Evolutionary conservation across 2,329 filamentous ascomycete species (phyloP).

Genomic region (Fusarium pilosicola): DNA sequence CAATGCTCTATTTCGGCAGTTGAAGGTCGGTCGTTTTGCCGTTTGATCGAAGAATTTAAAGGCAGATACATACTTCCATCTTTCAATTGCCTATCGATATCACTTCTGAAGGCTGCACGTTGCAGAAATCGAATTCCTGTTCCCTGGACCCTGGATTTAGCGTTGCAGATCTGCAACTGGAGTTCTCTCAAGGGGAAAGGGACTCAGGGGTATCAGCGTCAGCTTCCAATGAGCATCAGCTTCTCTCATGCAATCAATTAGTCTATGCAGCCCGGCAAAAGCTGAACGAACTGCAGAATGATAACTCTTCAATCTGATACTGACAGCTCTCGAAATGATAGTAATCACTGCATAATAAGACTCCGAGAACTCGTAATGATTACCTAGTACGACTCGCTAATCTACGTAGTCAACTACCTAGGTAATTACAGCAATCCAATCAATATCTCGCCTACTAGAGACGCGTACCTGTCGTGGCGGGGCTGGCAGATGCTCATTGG

Average conservation of each 20-base stretch:
- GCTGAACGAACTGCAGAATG: not conserved
- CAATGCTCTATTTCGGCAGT: not conserved
- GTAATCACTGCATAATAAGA: not conserved
- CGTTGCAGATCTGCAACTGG: conserved; percentile 27
- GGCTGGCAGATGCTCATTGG: conserved; percentile 13
- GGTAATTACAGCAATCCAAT: conserved; percentile 7
- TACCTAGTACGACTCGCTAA: conserved; percentile 5
- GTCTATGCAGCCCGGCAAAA: not conserved
- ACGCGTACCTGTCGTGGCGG: conserved; percentile 17
- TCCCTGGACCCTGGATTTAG: conserved; percentile 35
- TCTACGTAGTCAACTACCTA: conserved; percentile 2
- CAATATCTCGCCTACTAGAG: conserved; percentile 26
- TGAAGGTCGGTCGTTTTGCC: not conserved
- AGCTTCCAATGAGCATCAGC: conserved; percentile 12
- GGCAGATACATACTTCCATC: not conserved
- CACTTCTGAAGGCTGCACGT: not conserved
- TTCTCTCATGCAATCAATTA: conserved; percentile 18
- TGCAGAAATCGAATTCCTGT: not conserved
- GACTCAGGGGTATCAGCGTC: conserved; percentile 25
- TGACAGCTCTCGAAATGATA: not conserved
- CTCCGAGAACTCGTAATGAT: not conserved
- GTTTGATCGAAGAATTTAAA: not conserved
- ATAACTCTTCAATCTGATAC: not conserved
- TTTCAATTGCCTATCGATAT: not conserved
- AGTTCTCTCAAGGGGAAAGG: conserved; percentile 1